phyloP scores from a whole-genome alignment of 2,329 filamentous ascomycete genomes.

The Podosphaera fusca region DNA sequence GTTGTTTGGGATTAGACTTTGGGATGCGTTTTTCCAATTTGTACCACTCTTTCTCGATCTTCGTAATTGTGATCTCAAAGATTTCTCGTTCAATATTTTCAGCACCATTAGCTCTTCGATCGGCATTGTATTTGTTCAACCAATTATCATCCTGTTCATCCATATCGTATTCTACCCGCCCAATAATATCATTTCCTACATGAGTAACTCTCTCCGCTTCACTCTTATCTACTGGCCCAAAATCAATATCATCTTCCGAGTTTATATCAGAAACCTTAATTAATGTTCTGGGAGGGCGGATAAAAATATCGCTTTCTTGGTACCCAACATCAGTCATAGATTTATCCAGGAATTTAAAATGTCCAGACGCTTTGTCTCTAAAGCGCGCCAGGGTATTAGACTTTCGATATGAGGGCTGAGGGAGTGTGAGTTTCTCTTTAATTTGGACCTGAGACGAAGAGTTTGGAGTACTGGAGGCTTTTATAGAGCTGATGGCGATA shows the following conservation, averaged over 20 bases:
- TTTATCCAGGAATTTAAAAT: slow-evolving; percentile 82
- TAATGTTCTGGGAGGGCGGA: slow-evolving; percentile 51
- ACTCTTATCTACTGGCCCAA: slow-evolving; percentile 21
- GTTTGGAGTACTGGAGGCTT: slow-evolving; percentile 44
- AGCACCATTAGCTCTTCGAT: slow-evolving; percentile 49
- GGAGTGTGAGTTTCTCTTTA: slow-evolving; percentile 57
- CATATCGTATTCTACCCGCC: slow-evolving; percentile 96
- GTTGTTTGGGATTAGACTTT: slow-evolving; percentile 88
- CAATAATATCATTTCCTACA: slow-evolving; percentile 30
- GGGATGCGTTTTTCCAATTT: slow-evolving; percentile 88
- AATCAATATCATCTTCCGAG: slow-evolving; percentile 34
- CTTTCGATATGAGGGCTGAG: slow-evolving; percentile 49
- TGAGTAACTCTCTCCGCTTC: slow-evolving; percentile 34
- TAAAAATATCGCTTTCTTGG: slow-evolving; percentile 79
- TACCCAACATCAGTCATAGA: slow-evolving; percentile 92
- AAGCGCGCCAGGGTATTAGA: slow-evolving; percentile 61
- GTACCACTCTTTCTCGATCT: slow-evolving; percentile 98
- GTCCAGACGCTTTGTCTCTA: slow-evolving; percentile 65
- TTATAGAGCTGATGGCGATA: slow-evolving; percentile 18
- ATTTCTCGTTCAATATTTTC: slow-evolving; percentile 78
- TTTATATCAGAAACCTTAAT: slow-evolving; percentile 38
- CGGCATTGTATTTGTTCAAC: slow-evolving; percentile 63
- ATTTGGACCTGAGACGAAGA: slow-evolving; percentile 42
- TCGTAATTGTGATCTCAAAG: slow-evolving; percentile 95
- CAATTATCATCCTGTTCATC: slow-evolving; percentile 97